Percentiles rank a stretch among this genome's conserved stretches.
These are phyloP conservation scores for Chloris gayana DNA, from an alignment of 176 grass and related monocot species.

Conservation along the genomic window DNA sequence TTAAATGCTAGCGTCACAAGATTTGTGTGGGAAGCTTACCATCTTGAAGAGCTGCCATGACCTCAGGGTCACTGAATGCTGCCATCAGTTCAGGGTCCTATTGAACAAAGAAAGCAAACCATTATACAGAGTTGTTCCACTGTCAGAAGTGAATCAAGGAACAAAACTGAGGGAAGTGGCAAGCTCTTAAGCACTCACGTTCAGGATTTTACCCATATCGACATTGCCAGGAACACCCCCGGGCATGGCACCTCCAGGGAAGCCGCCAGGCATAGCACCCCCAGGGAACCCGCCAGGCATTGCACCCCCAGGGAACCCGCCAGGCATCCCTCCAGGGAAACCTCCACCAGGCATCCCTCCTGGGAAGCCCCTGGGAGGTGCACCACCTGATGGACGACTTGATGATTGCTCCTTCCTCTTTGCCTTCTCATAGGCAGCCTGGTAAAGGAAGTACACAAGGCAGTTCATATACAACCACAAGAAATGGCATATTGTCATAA, in stretches of 20 bases:
- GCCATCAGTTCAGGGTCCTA: slow-evolving; percentile 92
- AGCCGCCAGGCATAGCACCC: slow-evolving; percentile 38
- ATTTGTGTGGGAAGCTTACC: slow-evolving; percentile 44
- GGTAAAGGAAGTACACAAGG: slow-evolving; percentile 29
- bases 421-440: slow-evolving; percentile 97
- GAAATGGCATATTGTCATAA: not conserved
- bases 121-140: not conserved
- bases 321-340: slow-evolving; percentile 47
- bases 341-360: slow-evolving; percentile 61
- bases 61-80: slow-evolving; percentile 84
- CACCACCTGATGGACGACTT: slow-evolving; percentile 52
- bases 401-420: slow-evolving; percentile 87
- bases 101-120: slow-evolving; percentile 32
- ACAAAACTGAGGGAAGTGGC: not conserved
- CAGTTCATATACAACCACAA: slow-evolving; percentile 8
- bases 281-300: slow-evolving; percentile 67
- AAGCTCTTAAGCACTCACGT: slow-evolving; percentile 53
- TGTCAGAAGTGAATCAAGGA: not conserved
- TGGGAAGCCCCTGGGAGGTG: slow-evolving; percentile 42
- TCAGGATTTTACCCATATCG: slow-evolving; percentile 88
- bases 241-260: slow-evolving; percentile 56
- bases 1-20: not conserved
- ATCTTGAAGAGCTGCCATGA: slow-evolving; percentile 92
- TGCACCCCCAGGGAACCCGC: slow-evolving; percentile 58
- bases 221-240: slow-evolving; percentile 67